Evolutionary conservation across 2,329 filamentous ascomycete species (phyloP), one percentile per base, ranked within the genome.

Genomic region (Paradendryphiella salina): DNA sequence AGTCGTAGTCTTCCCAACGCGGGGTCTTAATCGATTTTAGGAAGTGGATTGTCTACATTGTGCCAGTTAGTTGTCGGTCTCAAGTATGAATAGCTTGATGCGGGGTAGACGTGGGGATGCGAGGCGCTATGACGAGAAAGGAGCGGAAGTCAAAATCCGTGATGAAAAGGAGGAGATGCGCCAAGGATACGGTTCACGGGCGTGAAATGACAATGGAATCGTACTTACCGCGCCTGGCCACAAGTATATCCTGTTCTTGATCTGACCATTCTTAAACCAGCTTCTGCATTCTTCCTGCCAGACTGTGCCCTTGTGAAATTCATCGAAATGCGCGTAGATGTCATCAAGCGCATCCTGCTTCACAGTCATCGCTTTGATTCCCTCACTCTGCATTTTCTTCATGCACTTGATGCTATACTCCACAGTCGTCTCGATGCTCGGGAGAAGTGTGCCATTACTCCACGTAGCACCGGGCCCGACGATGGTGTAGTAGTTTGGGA

Each of bases 1-100:
- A 75, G n/a, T 75, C 72, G 57, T 75, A 78, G 54, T 79, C 76
- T 61, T 78, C 76, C 47, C 69, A 77, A 20, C 76, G 67, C 3
- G 74, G 74, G 5, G 65, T 57, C 35, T 72, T 65, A 50, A 78
- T 75, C 1, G 71, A 57, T 47, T 77, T 70, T 28, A 73, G 57
- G 54, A 69, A 71, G 41, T 71, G 68, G 46, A 69, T 69, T 35
- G 65, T 69, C 66, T 77, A 71, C 10, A 26, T 31, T 14, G 11
- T 67, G 69, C 11, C 43, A 47, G 48, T 64, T 54, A 64, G 65
- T 45, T 26, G 8, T 9, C 10, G 7, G 23, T 26, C 23, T 26
- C 7, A 9, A 10, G 2, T 41, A 55, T 48, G 72, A 28, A 35
- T 33, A 36, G 45, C 38, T 42, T n/a, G 10, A 21, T 43, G 44